Conservation (phyloP, 106 monocot species). For the Dactylorhiza incarnata region DNA sequence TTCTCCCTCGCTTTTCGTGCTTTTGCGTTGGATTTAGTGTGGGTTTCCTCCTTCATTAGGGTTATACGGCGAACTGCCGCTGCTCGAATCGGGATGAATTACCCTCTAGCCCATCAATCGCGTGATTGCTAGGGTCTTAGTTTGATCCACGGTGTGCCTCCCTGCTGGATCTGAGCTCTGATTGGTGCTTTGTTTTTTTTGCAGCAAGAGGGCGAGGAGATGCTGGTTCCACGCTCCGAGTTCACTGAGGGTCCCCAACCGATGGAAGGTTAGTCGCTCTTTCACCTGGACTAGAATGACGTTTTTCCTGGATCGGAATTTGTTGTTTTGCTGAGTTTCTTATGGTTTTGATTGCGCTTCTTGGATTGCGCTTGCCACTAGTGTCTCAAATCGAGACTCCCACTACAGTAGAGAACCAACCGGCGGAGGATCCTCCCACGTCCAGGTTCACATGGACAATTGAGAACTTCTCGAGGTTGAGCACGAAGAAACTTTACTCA, state of each 20-base stretch:
- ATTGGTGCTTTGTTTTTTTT: constrained; percentile 9
- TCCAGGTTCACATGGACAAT: constrained; percentile 92
- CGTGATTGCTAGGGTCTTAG: constrained; percentile 10
- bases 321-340: background rate
- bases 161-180: constrained; percentile 31
- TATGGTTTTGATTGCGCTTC: constrained; percentile 3
- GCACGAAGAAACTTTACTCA: constrained; percentile 84
- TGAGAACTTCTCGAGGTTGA: constrained; percentile 82
- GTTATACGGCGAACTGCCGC: background rate
- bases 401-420: constrained; percentile 63
- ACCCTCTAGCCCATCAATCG: background rate
- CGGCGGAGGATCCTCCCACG: constrained; percentile 66
- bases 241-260: constrained; percentile 32
- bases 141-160: background rate
- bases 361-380: constrained; percentile 8
- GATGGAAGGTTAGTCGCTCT: constrained; percentile 33
- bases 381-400: constrained; percentile 43
- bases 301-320: background rate
- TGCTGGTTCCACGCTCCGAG: constrained; percentile 42
- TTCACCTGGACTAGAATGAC: background rate
- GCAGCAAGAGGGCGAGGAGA: constrained; percentile 44
- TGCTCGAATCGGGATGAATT: background rate
- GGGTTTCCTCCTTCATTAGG: constrained; percentile 4
- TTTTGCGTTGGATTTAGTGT: background rate
- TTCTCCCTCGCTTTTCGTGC: background rate